These are phyloP conservation scores for Trichoderma citrinoviride DNA, from an alignment of 2,329 filamentous ascomycete species.

Conservation along the genomic window DNA sequence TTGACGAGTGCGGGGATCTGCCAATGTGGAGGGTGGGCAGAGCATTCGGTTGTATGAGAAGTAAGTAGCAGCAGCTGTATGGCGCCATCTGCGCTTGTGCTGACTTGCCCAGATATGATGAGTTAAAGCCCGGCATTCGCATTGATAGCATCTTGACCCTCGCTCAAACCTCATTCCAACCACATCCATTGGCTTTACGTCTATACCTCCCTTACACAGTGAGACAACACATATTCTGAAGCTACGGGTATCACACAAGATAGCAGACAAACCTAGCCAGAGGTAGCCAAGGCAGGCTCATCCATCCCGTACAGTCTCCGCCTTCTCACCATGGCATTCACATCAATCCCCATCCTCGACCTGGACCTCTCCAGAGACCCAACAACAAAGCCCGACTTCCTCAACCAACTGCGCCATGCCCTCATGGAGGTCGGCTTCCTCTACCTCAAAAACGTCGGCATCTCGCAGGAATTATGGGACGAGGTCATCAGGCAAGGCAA, in stretches of 20 bases:
- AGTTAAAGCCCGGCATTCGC: too few species aligned
- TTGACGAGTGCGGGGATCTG: background rate
- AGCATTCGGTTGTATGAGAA: background rate
- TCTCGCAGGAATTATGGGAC: constrained; percentile 62
- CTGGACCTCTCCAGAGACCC: constrained; percentile 63
- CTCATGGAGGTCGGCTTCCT: constrained; percentile 85
- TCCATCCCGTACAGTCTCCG: background rate
- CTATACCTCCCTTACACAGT: background rate
- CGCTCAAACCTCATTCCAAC: background rate
- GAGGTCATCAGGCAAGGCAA: constrained; percentile 66
- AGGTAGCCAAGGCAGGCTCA: background rate
- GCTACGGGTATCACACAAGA: background rate
- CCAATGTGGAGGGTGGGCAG: background rate
- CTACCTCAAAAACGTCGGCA: constrained; percentile 77
- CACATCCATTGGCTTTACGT: background rate
- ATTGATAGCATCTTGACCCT: too few species aligned
- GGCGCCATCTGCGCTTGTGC: constrained; percentile 3
- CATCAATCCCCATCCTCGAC: constrained; percentile 73
- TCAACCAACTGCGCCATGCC: constrained; percentile 68
- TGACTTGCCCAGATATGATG: background rate
- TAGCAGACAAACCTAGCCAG: background rate
- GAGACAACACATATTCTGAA: background rate
- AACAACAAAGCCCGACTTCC: constrained; percentile 68
- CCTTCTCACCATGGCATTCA: constrained; percentile 57
- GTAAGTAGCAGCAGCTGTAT: too few species aligned